These are phyloP conservation scores for Dipodascus geniculatus DNA, from an alignment of 805 yeast species.

Conservation along the genomic window DNA sequence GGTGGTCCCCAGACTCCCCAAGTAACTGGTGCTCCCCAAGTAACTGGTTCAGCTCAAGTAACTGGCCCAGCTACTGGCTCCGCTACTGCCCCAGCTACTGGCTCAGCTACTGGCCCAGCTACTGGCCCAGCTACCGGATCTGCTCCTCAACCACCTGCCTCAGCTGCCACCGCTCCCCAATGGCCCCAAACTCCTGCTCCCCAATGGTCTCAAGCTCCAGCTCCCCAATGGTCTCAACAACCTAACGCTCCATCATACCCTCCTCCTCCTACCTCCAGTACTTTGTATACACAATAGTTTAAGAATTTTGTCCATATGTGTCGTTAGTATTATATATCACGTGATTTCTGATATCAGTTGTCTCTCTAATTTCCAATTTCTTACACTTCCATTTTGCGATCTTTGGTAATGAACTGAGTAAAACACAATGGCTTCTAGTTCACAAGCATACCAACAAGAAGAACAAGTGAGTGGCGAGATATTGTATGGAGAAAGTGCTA, in stretches of 20 bases:
- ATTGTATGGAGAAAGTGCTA: not conserved
- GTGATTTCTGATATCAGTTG: not conserved
- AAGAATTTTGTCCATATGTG: too few species aligned
- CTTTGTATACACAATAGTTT: not conserved
- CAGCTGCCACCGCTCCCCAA: conserved; percentile 3
- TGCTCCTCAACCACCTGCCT: conserved; percentile 9
- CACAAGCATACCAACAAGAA: conserved; percentile 20
- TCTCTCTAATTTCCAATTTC: not conserved
- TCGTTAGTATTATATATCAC: too few species aligned
- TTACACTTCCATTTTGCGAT: not conserved
- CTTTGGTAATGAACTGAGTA: not conserved
- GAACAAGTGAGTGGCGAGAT: conserved; percentile 17
- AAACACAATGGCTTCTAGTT: conserved; percentile 7
- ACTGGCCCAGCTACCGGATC: conserved; percentile 9
- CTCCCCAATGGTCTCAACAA: not conserved
- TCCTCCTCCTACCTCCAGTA: not conserved
- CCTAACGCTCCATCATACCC: not conserved
- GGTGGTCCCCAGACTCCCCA: conserved; percentile 2
- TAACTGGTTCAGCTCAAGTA: conserved; percentile 1
- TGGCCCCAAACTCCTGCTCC: conserved; percentile 2
- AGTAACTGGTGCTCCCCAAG: conserved; percentile 3
- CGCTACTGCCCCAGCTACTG: too few species aligned
- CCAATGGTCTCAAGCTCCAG: not conserved
- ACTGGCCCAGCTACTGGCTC: too few species aligned
- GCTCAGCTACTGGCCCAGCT: too few species aligned